Evolutionary conservation across 305 asterid species (phyloP), one percentile per base, ranked within the genome.

Genomic region (Ilex paraguariensis): DNA sequence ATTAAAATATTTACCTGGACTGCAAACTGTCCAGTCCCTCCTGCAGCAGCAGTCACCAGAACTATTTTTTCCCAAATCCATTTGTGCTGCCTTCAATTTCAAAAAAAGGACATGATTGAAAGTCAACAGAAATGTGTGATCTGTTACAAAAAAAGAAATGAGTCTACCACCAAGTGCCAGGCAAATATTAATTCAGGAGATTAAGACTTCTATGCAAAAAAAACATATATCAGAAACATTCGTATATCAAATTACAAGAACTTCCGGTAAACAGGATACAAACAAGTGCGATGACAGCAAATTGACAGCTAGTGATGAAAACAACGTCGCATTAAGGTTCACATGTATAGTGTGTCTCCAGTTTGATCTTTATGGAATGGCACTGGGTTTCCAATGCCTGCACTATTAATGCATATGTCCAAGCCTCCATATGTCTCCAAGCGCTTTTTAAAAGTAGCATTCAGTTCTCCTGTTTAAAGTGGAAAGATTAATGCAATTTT

Each of bases 11-110:
- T 54, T 81, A 89, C 98, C 98, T 90, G 98, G 70, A 92, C 97
- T 14, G 98, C 97, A 79, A 92, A 92, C 80, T 92, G 98, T 69
- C 97, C 98, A 46, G 98, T 92, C 45, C 96, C 98, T 68, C 98
- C 97, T 59, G 98, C 98, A 73, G 98, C 98, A 58, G 98, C 98
- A 66, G 97, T 92, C 72, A 92, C 96, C 31, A 92, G 95, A 69
- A 92, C 97, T 54, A 84, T 73, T 82, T 87, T 21, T 87, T 62
- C 96, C 96, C 0, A 88, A 84, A 57, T 75, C 97, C 95, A 87
- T 81, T 71, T 74, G 97, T 75, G 92, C 98, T 58, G 91, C 91
- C 98, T 92, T 55, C 68, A 36, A 63, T 52, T 28, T 75, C 62
- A 59, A 70, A 45, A 68, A n/a, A 49, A 49, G 4, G 16, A 7